phyloP scores from a whole-genome alignment of 306 rosid species.

The Castanea mollissima region DNA sequence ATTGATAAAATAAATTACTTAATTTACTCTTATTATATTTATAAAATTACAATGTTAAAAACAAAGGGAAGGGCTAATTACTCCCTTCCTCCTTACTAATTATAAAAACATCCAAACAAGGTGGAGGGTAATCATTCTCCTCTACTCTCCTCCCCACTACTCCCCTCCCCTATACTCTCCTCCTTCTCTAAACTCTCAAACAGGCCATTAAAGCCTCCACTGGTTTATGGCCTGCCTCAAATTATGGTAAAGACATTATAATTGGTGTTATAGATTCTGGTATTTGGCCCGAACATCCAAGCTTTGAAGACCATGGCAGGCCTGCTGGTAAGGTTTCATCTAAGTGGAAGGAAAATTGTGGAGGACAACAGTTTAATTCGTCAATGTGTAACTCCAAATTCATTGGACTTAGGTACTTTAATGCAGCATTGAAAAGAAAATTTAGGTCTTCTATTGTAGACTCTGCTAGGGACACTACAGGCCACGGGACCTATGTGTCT shows the following conservation, averaged over 20 bases:
- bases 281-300: not conserved
- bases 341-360: not conserved
- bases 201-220: not conserved
- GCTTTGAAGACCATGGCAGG: not conserved
- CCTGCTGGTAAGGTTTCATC: not conserved
- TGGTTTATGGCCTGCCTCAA: constrained; percentile 8
- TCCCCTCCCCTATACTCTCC: too few species aligned
- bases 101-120: too few species aligned
- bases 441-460: constrained; percentile 11
- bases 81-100: too few species aligned
- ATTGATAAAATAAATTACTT: too few species aligned
- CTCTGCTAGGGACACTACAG: constrained; percentile 33
- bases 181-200: too few species aligned
- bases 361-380: not conserved
- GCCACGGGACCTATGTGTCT: constrained; percentile 38
- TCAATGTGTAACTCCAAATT: not conserved
- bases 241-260: not conserved
- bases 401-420: not conserved
- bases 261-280: not conserved
- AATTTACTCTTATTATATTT: too few species aligned
- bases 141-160: too few species aligned
- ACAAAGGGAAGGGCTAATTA: too few species aligned
- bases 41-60: too few species aligned
- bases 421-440: not conserved
- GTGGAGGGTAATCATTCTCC: too few species aligned